Evolutionary conservation across 352 stramenopile species (phyloP), one percentile per base, ranked within the genome.

Genomic region (Phytophthora ohioensis): DNA sequence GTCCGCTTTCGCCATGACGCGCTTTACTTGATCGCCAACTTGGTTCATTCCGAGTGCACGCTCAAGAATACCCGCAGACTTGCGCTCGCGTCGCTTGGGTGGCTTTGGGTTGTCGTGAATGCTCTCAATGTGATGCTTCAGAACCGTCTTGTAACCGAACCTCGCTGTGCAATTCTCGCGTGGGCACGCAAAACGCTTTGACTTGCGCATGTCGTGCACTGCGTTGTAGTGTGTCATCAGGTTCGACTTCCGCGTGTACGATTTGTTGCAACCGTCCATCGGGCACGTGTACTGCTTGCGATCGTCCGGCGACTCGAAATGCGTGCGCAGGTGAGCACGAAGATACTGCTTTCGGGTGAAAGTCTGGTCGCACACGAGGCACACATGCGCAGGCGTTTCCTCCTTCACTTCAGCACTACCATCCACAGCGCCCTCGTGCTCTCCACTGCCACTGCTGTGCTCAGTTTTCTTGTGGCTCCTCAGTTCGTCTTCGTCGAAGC

Each of bases 71-170:
- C 73, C 45, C 27, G 57, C 71, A n/a, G 83, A 79, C 27, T 76
- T 60, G n/a, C 56, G 31, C 36, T 79, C 42, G 3, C 67, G 65
- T 64, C 57, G 56, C 56, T 78, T 84, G 7, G 51, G 56, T 43
- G 67, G 51, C 52, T 71, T 69, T 2, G 72, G 72, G 47, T 83
- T 73, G 31, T 81, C 67, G 54, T 94, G 87, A n/a, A 92, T 75
- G 46, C 67, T 89, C 30, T 82, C 71, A 17, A 94, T 75, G 61
- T 94, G 87, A 53, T 75, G 80, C 27, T 70, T 74, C 7, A 95
- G 68, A 31, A 91, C 79, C 17, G 81, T 91, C 63, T 94, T 94
- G 74, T 93, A 93, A 15, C 81, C 80, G 60, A 95, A 95, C 12
- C 73, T 78, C 21, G 80, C 84, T 4, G 76, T 64, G 58, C 88